Conservation (phyloP, 2,329 filamentous ascomycete species). For the Fusarium poae region DNA sequence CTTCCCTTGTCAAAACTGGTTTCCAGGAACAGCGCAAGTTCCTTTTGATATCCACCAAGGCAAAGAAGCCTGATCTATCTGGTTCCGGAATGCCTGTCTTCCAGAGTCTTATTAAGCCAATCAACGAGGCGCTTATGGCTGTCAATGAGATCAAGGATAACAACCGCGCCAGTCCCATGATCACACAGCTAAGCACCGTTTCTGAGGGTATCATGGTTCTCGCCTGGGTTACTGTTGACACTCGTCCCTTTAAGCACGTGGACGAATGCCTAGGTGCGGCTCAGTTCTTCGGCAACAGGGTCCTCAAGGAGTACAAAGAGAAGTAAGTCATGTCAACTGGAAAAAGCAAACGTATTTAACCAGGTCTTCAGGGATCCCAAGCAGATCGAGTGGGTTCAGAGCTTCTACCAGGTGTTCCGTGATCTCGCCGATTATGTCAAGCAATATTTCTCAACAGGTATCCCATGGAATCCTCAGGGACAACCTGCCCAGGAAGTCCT, state of each 20-base stretch:
- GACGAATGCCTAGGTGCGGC: conserved; percentile 85
- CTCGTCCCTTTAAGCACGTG: conserved; percentile 86
- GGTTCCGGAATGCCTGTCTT: conserved; percentile 72
- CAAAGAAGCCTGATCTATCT: conserved; percentile 86
- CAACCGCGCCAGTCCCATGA: conserved; percentile 80
- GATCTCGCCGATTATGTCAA: conserved; percentile 87
- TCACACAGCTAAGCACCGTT: conserved; percentile 87
- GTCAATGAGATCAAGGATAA: conserved; percentile 85
- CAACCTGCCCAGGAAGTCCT: conserved; percentile 76
- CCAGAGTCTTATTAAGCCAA: conserved; percentile 85
- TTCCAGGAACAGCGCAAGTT: conserved; percentile 91
- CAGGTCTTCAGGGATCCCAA: conserved; percentile 72
- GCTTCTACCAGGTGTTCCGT: conserved; percentile 93
- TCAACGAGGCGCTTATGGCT: conserved; percentile 83
- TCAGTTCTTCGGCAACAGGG: conserved; percentile 94
- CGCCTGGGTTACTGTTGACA: conserved; percentile 89
- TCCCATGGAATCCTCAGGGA: conserved; percentile 88
- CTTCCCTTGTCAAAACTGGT: conserved; percentile 68
- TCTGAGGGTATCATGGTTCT: conserved; percentile 90
- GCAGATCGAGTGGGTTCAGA: conserved; percentile 89
- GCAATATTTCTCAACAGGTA: conserved; percentile 81
- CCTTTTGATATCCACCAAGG: conserved; percentile 87
- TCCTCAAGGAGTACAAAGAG: conserved; percentile 90
- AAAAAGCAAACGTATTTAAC: conserved; percentile 6
- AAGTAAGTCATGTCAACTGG: conserved; percentile 55